A percentile compares a stretch with the other conserved stretches of the same genome.
These are phyloP conservation scores for Moricandia arvensis DNA, from an alignment of 345 rosid genomes.

Conservation along the genomic window DNA sequence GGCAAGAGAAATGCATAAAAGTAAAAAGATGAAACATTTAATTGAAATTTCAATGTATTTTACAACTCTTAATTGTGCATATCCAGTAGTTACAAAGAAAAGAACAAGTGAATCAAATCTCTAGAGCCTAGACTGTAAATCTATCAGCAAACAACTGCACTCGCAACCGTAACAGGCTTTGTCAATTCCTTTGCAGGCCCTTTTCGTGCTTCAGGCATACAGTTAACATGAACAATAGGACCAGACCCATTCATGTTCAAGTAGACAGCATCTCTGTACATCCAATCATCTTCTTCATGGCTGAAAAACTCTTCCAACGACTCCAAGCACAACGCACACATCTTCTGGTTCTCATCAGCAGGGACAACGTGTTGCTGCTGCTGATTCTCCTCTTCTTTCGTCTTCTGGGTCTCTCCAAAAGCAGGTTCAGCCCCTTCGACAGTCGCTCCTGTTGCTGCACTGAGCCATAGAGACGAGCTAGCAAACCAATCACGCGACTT, in stretches of 20 bases:
- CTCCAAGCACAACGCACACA: constrained; percentile 41
- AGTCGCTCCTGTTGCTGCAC: neutral
- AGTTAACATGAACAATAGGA: constrained; percentile 76
- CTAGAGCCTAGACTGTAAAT: neutral
- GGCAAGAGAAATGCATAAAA: neutral
- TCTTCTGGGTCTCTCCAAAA: neutral
- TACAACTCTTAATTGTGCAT: constrained; percentile 8
- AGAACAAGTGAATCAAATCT: neutral
- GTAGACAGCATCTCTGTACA: constrained; percentile 45
- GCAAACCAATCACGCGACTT: constrained; percentile 29
- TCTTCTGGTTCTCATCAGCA: constrained; percentile 37
- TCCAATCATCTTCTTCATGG: constrained; percentile 52
- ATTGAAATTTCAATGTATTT: neutral
- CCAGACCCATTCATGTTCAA: constrained; percentile 35
- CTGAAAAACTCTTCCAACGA: constrained; percentile 48
- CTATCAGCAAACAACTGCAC: constrained; percentile 17
- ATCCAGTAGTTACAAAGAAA: neutral
- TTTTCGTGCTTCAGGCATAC: constrained; percentile 42
- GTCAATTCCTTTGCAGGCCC: neutral
- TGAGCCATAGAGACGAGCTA: constrained; percentile 20
- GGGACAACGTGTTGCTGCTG: neutral
- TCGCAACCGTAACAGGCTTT: neutral
- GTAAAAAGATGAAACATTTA: neutral
- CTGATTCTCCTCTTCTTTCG: constrained; percentile 11
- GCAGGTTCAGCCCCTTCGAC: neutral